Base-by-base conservation (phyloP, 1,284 basidiomycete genomes). In the Puccinia hordei region DNA sequence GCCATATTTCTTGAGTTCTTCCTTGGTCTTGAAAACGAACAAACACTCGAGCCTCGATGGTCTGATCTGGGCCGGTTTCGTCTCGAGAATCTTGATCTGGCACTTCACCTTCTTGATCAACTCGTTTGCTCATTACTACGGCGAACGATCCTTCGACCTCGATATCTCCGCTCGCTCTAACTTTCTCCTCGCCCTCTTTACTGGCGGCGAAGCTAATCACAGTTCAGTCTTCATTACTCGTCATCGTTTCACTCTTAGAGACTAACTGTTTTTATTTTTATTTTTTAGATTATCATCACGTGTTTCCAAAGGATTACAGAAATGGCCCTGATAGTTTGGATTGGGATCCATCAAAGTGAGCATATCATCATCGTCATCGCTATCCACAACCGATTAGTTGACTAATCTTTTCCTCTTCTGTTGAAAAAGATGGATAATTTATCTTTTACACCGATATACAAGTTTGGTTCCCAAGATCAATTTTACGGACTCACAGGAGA, bases 21-120 rank as follows among this genome's bases (percentile, higher is more conserved):
- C 90, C 0, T 88, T 92, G 71, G 84, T 89, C 22, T 78, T 90
- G 1, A 92, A 92, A 0, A 84, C 88, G 0, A 66, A 88, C 17
- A 84, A 91, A 3, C 91, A 90, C 8, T 84, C 82, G 1, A 65
- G 88, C 0, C 41, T 88, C 1, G 92, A 91, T 0, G 89, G 90
- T 0, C 90, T 90, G 81, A 87, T 93, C 10, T 93, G 90, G 89
- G 90, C 88, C 6, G 90, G 91, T 8, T 85, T 92, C 9, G 88
- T 92, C 1, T 87, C 90, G 5, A 86, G 90, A 81, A 82, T 92
- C 12, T 85, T 89, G 27, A 89, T 84, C 46, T 92, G 91, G 91
- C 92, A 93, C 84, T 91, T 90, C 81, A 92, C 92, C 0, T 93
- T 93, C 85, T 87, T 91, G 22, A 90, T 93, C 80, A 93, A 93